A percentile compares a stretch with the other conserved stretches of the same genome.
Conservation (phyloP, 2,329 filamentous ascomycete species). For the Bipolaris gigantea region DNA sequence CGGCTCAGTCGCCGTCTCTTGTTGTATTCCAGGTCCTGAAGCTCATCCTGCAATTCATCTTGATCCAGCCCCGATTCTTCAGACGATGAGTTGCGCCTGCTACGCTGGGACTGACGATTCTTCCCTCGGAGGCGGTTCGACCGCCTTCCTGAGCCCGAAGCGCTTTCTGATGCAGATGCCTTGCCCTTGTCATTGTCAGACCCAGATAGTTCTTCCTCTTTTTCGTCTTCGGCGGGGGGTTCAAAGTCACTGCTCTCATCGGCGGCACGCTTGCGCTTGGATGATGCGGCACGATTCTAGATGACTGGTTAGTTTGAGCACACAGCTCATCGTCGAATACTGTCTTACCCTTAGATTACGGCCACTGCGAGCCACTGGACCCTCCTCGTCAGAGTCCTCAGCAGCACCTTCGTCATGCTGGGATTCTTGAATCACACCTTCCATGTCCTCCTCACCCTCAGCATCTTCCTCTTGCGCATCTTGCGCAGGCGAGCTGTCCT, state of each 20-base stretch:
- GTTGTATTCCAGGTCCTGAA: constrained; percentile 60
- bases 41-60: constrained; percentile 44
- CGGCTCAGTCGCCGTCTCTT: constrained; percentile 44
- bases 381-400: constrained; percentile 56
- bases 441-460: constrained; percentile 34
- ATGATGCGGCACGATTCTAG: constrained; percentile 35
- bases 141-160: constrained; percentile 50
- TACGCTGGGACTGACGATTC: constrained; percentile 49
- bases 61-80: constrained; percentile 51
- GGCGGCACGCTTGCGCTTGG: constrained; percentile 44
- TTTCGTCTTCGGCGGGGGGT: constrained; percentile 59
- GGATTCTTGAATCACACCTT: constrained; percentile 48
- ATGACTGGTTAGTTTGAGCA: constrained; percentile 20
- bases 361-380: constrained; percentile 54
- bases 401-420: constrained; percentile 41
- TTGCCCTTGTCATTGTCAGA: constrained; percentile 53
- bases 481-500: constrained; percentile 35
- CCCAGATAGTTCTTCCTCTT: constrained; percentile 57
- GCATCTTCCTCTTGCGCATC: constrained; percentile 39
- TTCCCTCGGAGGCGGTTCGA: constrained; percentile 55
- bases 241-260: constrained; percentile 67
- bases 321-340: neutral
- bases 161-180: constrained; percentile 43
- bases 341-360: constrained; percentile 39
- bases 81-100: constrained; percentile 52